Base-by-base conservation (phyloP, 1,284 basidiomycete genomes). In the Cutaneotrichosporon spelunceum region DNA sequence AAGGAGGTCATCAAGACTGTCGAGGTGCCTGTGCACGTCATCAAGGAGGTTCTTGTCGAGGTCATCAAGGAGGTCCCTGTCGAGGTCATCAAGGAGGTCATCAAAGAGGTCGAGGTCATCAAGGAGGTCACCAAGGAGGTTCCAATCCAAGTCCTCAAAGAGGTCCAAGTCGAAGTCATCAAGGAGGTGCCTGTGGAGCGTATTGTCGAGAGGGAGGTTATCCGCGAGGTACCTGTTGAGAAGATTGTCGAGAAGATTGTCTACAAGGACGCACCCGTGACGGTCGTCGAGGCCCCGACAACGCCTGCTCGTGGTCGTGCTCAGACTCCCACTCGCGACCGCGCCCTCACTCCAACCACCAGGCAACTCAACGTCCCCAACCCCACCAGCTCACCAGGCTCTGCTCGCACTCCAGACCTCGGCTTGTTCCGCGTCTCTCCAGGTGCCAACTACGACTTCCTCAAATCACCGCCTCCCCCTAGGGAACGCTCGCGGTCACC, bases 371-470 rank as follows among this genome's bases (percentile, higher is more conserved):
- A 50, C 34, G 56, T 39, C 27, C 36, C 47, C 50, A 23, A 33
- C 4, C n/a, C 34, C 52, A 29, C 56, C 70, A 14, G 2, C 30
- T 34, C 52, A 8, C 30, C 29, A 26, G n/a, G 26, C 16, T 44
- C 54, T 4, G 42, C 52, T n/a, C 62, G 57, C 61, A 53, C 42
- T 58, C 65, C 74, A 30, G 77, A 79, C 57, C 61, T 78, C 16
- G 72, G 74, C 45, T 64, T 80, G 47, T 78, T 76, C 77, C 70
- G 74, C 24, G 73, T 77, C 36, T 61, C 65, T 4, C 63, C 74
- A 13, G 77, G 76, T 19, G 61, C 70, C 53, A 78, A 75, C 65
- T 76, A 77, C 68, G 78, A 79, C 56, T 79, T 79, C 77, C 73
- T 79, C 61, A 79, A 77, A 64, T 72, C 73, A 16, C 77, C 77